Conservation (phyloP, 2,329 filamentous ascomycete genomes). For the Pseudogymnoascus pannorum region DNA sequence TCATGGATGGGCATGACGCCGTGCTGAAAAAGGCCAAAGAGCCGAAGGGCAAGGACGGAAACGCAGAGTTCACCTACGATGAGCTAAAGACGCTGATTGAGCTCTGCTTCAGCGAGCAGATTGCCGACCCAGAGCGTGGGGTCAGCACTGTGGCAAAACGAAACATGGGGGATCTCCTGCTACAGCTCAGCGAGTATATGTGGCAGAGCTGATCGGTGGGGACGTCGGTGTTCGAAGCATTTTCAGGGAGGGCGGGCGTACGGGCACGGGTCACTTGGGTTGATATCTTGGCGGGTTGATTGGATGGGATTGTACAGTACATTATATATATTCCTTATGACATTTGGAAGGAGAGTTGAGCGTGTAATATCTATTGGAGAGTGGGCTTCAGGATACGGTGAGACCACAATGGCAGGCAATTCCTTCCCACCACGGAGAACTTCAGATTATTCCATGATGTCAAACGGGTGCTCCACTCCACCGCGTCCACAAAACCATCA, state of each 20-base stretch:
- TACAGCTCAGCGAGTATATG: slow-evolving; percentile 65
- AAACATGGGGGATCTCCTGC: slow-evolving; percentile 61
- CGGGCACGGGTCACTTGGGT: background rate
- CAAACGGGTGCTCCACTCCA: slow-evolving; percentile 2
- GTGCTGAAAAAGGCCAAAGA: slow-evolving; percentile 57
- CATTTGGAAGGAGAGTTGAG: background rate
- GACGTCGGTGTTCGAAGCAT: background rate
- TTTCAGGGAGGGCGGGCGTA: slow-evolving; percentile 1
- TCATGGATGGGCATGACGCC: slow-evolving; percentile 55
- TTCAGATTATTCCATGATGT: background rate
- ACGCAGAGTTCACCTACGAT: slow-evolving; percentile 52
- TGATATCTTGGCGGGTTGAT: background rate
- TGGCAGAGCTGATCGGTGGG: slow-evolving; percentile 41
- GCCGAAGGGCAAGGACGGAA: slow-evolving; percentile 29
- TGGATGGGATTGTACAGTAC: slow-evolving; percentile 3
- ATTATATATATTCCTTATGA: slow-evolving; percentile 6
- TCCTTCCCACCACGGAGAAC: background rate
- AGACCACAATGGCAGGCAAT: background rate
- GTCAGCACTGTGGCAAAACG: slow-evolving; percentile 60
- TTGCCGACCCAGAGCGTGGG: slow-evolving; percentile 60
- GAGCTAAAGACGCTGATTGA: slow-evolving; percentile 60
- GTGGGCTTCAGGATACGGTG: background rate
- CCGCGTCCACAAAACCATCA: background rate
- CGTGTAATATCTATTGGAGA: slow-evolving; percentile 7
- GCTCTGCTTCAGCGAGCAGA: slow-evolving; percentile 60